Base-by-base conservation (phyloP, 345 rosid genomes). In the Angophora floribunda region DNA sequence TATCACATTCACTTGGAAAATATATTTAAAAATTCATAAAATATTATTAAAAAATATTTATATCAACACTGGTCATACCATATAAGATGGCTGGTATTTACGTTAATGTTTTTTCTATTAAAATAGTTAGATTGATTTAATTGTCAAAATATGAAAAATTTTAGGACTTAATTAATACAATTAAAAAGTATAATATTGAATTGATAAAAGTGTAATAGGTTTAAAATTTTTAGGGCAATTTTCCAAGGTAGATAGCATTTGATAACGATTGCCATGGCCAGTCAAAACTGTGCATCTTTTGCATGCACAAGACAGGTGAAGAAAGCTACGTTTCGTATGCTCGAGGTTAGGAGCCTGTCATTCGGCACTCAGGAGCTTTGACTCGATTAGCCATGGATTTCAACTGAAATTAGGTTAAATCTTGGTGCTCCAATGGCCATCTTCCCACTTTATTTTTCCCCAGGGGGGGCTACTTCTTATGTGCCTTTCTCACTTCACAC, bases 11-110 rank as follows among this genome's bases (percentile, higher is more conserved):
- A 8, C 80, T 16, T 28, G 24, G 61, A 55, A 55, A 55, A 55
- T 55, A 55, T 55, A 55, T 55, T 22, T 21, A 55, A 55, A 55
- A 36, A 36, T 36, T 36, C n/a, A n/a, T 22, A 4, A 55, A 22
- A 55, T 55, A 22, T 55, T 22, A 55, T 4, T 22, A 55, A 12
- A 55, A 55, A 22, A 7, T 55, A 7, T 55, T 26, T 28, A 55
- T 21, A 55, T 55, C 4, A 55, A 26, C 28, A 55, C 2, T 55
- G 2, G 21, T 1, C 19, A 1, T 52, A 22, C 26, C 12, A 55
- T 55, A n/a, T 28, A 28, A 28, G 32, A 28, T 0, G 16, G 7
- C 15, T 0, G 7, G 1, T 15, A 0, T 28, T 50, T 9, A 61
- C 7, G 0, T 61, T 28, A 61, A 7, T 6, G 32, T 2, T 61